Evolutionary conservation across 2,329 filamentous ascomycete species (phyloP), one percentile per base, ranked within the genome.

Genomic region (Fusarium palustre): DNA sequence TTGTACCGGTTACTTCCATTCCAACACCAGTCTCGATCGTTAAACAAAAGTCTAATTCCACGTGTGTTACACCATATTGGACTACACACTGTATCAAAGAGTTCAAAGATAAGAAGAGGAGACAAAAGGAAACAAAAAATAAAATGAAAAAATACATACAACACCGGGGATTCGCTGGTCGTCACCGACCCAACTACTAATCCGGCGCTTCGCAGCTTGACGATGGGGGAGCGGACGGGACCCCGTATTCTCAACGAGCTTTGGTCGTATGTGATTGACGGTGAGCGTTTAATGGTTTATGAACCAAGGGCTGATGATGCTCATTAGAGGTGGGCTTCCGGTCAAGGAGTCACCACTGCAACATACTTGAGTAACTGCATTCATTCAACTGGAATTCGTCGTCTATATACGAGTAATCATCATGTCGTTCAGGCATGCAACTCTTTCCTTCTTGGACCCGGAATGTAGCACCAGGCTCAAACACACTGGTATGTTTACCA

Each of bases 351-450:
- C 7, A 25, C 11, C 31, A 38, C 18, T 9, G 13, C 16, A 25
- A 34, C n/a, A n/a, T n/a, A 20, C 3, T n/a, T 45, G 16, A 22
- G 34, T 8, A 55, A n/a, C 8, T 41, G 50, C 43, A 43, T 54
- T 55, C 47, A 61, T 66, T 66, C 60, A 69, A 69, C 55, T 64
- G 43, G 36, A 52, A 56, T 60, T 69, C 60, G 52, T 68, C 47
- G 55, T 68, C 66, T 69, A 68, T 68, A 65, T 68, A 68, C 65
- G 66, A 68, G 55, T 66, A 60, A 68, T 68, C 66, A 53, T 66
- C 66, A 69, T 69, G 60, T 68, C 66, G 50, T 68, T 68, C 66
- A 66, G 59, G 65, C 65, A 68, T 61, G 65, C 12, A 66, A 69
- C 66, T 69, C 66, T 69, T 59, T 30, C 41, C 47, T 33, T 59